These are phyloP conservation scores for Colletotrichum somersetense DNA, from an alignment of 2,329 filamentous ascomycete genomes.

Conservation along the genomic window DNA sequence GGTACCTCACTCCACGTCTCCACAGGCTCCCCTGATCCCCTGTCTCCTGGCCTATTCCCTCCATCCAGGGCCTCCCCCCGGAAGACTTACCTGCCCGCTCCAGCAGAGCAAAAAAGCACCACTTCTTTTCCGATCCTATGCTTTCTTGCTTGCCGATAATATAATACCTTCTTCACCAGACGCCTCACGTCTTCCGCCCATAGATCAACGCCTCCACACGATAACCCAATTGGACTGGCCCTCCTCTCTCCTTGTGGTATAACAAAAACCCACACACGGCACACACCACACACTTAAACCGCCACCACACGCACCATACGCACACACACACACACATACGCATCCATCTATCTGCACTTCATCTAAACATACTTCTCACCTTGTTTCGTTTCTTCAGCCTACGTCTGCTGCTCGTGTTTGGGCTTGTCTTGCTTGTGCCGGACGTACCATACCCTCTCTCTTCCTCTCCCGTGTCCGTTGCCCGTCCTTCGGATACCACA, in stretches of 20 bases:
- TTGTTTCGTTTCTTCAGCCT: conserved; percentile 38
- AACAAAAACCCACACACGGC: conserved; percentile 31
- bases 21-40: conserved; percentile 41
- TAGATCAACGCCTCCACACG: conserved; percentile 40
- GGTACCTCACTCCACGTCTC: conserved; percentile 44
- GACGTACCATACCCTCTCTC: not conserved
- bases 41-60: conserved; percentile 42
- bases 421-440: conserved; percentile 23
- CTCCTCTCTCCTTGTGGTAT: conserved; percentile 29
- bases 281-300: not conserved
- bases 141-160: conserved; percentile 44
- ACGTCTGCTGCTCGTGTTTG: conserved; percentile 22
- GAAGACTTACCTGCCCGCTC: conserved; percentile 24
- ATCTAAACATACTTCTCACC: conserved; percentile 35
- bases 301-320: not conserved
- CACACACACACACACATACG: not conserved
- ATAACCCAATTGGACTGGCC: conserved; percentile 38
- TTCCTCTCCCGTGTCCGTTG: conserved; percentile 15
- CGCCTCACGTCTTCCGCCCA: conserved; percentile 37
- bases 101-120: conserved; percentile 38
- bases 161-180: conserved; percentile 45
- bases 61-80: conserved; percentile 32
- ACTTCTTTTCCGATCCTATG: conserved; percentile 37
- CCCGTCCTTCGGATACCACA: conserved; percentile 6
- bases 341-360: conserved; percentile 30